A percentile compares a stretch with the other conserved stretches of the same genome.
These are phyloP conservation scores for Aspergillus udagawae DNA, from an alignment of 2,329 filamentous ascomycete species.

Conservation along the genomic window DNA sequence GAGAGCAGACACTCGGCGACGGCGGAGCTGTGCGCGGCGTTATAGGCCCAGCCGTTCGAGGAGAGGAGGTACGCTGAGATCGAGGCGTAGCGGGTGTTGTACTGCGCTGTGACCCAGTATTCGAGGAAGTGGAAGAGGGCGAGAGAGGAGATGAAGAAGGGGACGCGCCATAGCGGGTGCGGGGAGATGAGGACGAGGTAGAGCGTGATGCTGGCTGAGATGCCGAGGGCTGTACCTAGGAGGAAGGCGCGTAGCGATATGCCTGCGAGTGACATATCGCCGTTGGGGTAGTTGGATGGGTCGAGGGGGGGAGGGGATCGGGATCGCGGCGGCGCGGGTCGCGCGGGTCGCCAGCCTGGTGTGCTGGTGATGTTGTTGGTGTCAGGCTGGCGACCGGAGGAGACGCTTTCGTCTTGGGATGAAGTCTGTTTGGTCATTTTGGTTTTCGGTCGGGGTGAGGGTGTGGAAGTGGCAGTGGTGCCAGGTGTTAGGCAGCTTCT, in stretches of 20 bases:
- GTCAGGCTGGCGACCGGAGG: slow-evolving; percentile 5
- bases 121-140: slow-evolving; percentile 92
- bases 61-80: slow-evolving; percentile 77
- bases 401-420: not conserved
- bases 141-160: slow-evolving; percentile 56
- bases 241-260: slow-evolving; percentile 45
- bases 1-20: slow-evolving; percentile 63
- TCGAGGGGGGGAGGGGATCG: slow-evolving; percentile 20
- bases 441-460: slow-evolving; percentile 7
- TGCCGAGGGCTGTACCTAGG: slow-evolving; percentile 40
- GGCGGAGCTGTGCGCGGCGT: slow-evolving; percentile 73
- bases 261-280: slow-evolving; percentile 40
- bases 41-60: slow-evolving; percentile 80
- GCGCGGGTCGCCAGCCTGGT: slow-evolving; percentile 15
- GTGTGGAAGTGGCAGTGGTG: slow-evolving; percentile 13
- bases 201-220: slow-evolving; percentile 27
- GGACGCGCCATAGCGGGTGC: slow-evolving; percentile 54
- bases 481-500: not conserved
- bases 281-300: slow-evolving; percentile 32
- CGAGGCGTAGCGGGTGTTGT: slow-evolving; percentile 71
- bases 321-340: slow-evolving; percentile 8
- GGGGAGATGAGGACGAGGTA: slow-evolving; percentile 22
- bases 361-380: not conserved
- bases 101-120: slow-evolving; percentile 82
- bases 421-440: slow-evolving; percentile 16